Evolutionary conservation across 768 basidiomycete species (phyloP).

Genomic region (Termitomyces sp.): DNA sequence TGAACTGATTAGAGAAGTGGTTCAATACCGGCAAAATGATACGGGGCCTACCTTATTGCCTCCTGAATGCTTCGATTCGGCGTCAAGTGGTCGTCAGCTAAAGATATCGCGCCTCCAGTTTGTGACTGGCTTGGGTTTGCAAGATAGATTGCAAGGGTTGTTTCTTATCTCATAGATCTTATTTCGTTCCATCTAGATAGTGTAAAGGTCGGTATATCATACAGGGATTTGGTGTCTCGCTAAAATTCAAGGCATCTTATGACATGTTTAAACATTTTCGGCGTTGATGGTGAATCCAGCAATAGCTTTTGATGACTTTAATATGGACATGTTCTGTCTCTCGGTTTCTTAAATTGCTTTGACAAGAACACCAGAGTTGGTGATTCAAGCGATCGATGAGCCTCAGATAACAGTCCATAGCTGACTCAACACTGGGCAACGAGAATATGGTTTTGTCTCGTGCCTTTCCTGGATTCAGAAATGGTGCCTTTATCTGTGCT

Average conservation of each 20-base stretch:
- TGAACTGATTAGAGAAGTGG: conserved; percentile 46
- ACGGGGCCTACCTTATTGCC: conserved; percentile 8
- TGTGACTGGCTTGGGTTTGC: conserved; percentile 10
- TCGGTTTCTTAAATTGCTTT: background rate
- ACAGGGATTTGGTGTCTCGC: background rate
- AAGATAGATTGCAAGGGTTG: conserved; percentile 11
- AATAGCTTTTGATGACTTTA: background rate
- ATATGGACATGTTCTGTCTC: background rate
- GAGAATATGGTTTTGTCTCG: background rate
- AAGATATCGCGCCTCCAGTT: conserved; percentile 8
- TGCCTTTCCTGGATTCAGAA: conserved; percentile 4
- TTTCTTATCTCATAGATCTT: conserved; percentile 3
- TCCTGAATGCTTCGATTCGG: conserved; percentile 11
- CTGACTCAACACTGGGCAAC: conserved; percentile 11
- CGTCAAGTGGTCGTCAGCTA: background rate
- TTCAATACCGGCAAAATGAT: conserved; percentile 40
- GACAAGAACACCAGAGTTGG: background rate
- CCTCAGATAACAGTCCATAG: background rate
- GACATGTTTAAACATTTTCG: background rate
- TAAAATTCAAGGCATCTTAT: background rate
- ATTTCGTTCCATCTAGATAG: conserved; percentile 1
- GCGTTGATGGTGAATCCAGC: background rate
- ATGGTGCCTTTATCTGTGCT: conserved; percentile 36
- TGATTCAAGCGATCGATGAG: conserved; percentile 11
- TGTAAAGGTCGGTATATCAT: background rate